Percentiles rank a stretch among this genome's conserved stretches.
Conservation (phyloP, 768 basidiomycete species). For the Cubamyces lactineus region DNA sequence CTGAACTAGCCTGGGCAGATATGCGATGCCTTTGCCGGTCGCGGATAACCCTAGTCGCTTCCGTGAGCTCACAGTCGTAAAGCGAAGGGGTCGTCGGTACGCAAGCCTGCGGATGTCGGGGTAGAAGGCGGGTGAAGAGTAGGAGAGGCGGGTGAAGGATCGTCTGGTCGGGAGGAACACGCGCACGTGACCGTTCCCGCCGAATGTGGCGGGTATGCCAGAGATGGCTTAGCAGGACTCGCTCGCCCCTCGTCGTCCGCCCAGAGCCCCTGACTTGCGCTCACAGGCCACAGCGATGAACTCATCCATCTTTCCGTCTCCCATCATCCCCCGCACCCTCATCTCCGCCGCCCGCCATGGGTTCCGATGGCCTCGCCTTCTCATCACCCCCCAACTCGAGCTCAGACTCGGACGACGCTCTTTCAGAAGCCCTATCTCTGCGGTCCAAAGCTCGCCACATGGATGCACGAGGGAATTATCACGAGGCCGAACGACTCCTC, state of each 20-base stretch:
- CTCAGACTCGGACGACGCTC: conserved; percentile 2
- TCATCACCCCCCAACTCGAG: background rate
- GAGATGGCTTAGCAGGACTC: conserved; percentile 8
- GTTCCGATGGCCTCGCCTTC: conserved; percentile 6
- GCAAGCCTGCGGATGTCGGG: too few relatives aligned
- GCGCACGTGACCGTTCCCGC: conserved; percentile 22
- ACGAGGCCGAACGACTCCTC: conserved; percentile 37
- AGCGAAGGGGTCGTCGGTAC: too few relatives aligned
- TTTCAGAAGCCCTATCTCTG: conserved; percentile 20
- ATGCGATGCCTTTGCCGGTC: too few relatives aligned
- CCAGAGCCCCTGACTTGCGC: conserved; percentile 11
- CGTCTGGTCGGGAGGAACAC: background rate
- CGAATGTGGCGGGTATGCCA: conserved; percentile 1
- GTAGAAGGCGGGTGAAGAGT: background rate
- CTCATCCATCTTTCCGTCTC: background rate
- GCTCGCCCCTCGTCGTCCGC: background rate
- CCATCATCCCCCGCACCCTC: background rate
- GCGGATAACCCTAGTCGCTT: too few relatives aligned
- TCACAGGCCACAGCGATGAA: background rate
- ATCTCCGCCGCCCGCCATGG: background rate
- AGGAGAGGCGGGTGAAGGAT: background rate
- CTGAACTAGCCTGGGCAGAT: too few relatives aligned
- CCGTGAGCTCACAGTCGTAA: too few relatives aligned
- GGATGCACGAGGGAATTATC: conserved; percentile 30
- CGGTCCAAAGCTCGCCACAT: conserved; percentile 30